Percentiles rank a stretch among this genome's conserved stretches.
phyloP scores from a whole-genome alignment of 108 stramenopile genomes.

The Pseudonitzschia pungens region DNA sequence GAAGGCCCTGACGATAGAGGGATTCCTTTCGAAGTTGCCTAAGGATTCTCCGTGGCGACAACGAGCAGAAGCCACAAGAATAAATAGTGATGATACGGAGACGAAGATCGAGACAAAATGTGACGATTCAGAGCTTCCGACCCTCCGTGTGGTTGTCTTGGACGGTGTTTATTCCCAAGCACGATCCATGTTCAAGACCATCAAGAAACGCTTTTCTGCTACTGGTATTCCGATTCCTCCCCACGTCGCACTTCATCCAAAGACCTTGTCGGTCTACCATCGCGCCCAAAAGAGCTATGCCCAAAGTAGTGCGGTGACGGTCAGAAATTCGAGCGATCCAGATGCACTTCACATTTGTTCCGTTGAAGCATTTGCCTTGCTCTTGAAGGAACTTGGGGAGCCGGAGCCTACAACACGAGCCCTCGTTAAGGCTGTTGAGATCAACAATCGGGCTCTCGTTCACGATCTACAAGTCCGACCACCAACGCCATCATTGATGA shows the following conservation, averaged over 20 bases:
- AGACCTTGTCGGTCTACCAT: slow-evolving; percentile 30
- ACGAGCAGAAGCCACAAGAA: not conserved
- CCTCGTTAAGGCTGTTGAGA: slow-evolving; percentile 29
- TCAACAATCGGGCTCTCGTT: slow-evolving; percentile 31
- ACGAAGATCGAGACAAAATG: not conserved
- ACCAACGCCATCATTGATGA: not conserved
- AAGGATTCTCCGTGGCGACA: slow-evolving; percentile 7
- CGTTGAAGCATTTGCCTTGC: slow-evolving; percentile 41
- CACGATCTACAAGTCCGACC: not conserved
- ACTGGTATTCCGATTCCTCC: slow-evolving; percentile 2
- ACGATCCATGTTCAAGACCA: slow-evolving; percentile 33
- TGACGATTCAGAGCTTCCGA: not conserved
- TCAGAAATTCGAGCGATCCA: slow-evolving; percentile 6
- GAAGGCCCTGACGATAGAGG: slow-evolving; percentile 22
- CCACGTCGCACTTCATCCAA: slow-evolving; percentile 24
- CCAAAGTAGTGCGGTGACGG: slow-evolving; percentile 12
- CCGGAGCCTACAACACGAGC: slow-evolving; percentile 1
- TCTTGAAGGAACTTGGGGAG: slow-evolving; percentile 34
- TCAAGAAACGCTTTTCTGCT: slow-evolving; percentile 19
- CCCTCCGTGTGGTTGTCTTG: slow-evolving; percentile 27
- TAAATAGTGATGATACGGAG: not conserved
- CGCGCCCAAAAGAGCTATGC: slow-evolving; percentile 46
- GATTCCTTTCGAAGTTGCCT: slow-evolving; percentile 13
- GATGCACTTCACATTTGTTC: slow-evolving; percentile 32
- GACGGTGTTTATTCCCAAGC: slow-evolving; percentile 44